These are phyloP conservation scores for Saccharomyces hybrid DNA, from an alignment of 1,139 yeast genomes.

Conservation along the genomic window DNA sequence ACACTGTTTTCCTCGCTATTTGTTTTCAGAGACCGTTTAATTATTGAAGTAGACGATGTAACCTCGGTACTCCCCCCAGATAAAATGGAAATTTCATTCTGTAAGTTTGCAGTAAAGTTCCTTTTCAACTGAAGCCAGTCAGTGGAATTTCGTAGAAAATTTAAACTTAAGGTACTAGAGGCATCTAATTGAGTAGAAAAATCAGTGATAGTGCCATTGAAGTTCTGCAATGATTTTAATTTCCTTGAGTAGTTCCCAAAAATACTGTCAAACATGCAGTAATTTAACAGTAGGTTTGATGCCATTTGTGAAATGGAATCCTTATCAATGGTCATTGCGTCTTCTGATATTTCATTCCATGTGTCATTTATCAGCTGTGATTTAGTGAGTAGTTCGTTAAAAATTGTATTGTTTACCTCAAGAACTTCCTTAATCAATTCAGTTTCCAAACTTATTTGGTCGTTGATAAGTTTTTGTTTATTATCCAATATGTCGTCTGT, in stretches of 20 bases:
- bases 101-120: not conserved
- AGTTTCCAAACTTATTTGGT: not conserved
- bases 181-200: not conserved
- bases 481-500: not conserved
- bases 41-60: not conserved
- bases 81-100: not conserved
- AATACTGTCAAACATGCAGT: not conserved
- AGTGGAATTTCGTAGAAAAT: not conserved
- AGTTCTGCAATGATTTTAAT: not conserved
- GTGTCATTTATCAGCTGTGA: constrained; percentile 14
- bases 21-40: not conserved
- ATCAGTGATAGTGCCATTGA: not conserved
- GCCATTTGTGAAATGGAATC: not conserved
- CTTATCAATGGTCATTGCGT: constrained; percentile 9
- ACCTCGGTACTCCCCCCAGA: not conserved
- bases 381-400: constrained; percentile 5
- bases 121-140: not conserved
- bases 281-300: not conserved
- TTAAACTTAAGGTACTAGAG: not conserved
- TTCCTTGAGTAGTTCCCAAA: not conserved
- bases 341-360: constrained; percentile 7
- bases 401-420: not conserved
- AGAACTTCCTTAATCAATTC: not conserved
- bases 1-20: not conserved
- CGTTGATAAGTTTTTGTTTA: not conserved